Base-by-base conservation (phyloP, 2,329 filamentous ascomycete species). In the Alternaria brassicicola region DNA sequence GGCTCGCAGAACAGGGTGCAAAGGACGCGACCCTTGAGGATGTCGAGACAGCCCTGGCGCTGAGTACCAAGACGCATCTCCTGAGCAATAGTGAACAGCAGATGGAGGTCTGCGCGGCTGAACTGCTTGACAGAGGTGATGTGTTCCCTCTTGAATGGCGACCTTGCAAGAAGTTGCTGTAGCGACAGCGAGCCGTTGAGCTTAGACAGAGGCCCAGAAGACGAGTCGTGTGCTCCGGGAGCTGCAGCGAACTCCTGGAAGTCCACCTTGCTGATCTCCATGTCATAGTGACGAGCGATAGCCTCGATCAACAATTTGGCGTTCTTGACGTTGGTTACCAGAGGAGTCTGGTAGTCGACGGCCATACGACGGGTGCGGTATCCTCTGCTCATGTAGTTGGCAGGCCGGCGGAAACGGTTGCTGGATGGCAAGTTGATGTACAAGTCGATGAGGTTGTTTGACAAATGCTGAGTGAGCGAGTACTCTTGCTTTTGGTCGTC, bases 341-440 rank as follows among this genome's bases (percentile, higher is more conserved):
- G 83, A 57, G 95, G 95, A 53, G 95, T 96, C 81, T 98, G 94
- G 81, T 97, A 92, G 79, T 97, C 95, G 39, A 99, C 95, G 33
- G 95, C 95, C 93, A 99, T 97, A 78, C 95, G 89, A 77, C 95
- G 88, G 55, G 95, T 98, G 74, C 91, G 90, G 81, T 99, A 99
- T 60, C 95, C 95, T 82, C 95, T 95, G 79, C 91, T 96, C 89
- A 99, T 96, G 81, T 98, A 99, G 83, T 93, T 99, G 71, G 95
- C 95, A 30, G 95, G 95, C 67, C 95, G 89, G 70, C 95, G 88
- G 85, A 96, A 99, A 78, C 93, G 91, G 83, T 99, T 99, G 86
- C 87, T 97, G 12, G 95, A 98, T n/a, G 95, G 95, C 79, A 99
- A 80, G 79, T 99, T 99, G 88, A 99, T 97, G 83, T 99, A 99